Evolutionary conservation across 2,329 filamentous ascomycete genomes (phyloP).

Genomic region (Ceratocystis alfenasii): DNA sequence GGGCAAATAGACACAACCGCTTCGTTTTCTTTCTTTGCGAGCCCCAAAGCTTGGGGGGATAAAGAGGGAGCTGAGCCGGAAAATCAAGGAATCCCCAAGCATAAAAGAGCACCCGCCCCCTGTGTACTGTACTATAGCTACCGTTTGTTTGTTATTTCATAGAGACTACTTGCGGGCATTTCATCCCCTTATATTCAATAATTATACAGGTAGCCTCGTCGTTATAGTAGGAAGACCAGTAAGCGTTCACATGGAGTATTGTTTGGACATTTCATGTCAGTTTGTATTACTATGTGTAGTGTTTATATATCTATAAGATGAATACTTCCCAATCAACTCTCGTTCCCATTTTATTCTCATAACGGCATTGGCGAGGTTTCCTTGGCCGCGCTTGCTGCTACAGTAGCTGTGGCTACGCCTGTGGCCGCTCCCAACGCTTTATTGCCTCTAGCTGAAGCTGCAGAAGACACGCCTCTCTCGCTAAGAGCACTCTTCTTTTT

Average conservation of each 20-base stretch:
- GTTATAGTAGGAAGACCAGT: background rate
- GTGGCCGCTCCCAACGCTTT: constrained; percentile 23
- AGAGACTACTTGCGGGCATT: constrained; percentile 19
- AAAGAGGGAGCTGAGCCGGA: constrained; percentile 11
- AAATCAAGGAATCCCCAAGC: constrained; percentile 4
- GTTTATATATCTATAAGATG: constrained; percentile 1
- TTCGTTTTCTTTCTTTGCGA: background rate
- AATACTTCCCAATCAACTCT: background rate
- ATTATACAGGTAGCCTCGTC: background rate
- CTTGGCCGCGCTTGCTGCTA: background rate
- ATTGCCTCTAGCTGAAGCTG: constrained; percentile 10
- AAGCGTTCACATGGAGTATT: background rate
- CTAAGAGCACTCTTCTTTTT: constrained; percentile 31
- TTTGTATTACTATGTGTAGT: background rate
- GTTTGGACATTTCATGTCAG: background rate
- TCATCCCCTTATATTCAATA: constrained; percentile 18
- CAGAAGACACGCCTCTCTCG: constrained; percentile 26
- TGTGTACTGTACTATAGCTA: constrained; percentile 22
- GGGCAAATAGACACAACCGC: constrained; percentile 52
- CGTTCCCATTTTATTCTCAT: background rate
- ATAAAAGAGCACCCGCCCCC: background rate
- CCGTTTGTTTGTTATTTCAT: constrained; percentile 18
- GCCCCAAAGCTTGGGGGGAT: background rate
- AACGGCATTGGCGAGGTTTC: constrained; percentile 1
- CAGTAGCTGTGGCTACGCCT: background rate